Percentiles rank a stretch among this genome's conserved stretches.
These are phyloP conservation scores for Helicocarpus griseus DNA, from an alignment of 2,329 filamentous ascomycete species.

Conservation along the genomic window DNA sequence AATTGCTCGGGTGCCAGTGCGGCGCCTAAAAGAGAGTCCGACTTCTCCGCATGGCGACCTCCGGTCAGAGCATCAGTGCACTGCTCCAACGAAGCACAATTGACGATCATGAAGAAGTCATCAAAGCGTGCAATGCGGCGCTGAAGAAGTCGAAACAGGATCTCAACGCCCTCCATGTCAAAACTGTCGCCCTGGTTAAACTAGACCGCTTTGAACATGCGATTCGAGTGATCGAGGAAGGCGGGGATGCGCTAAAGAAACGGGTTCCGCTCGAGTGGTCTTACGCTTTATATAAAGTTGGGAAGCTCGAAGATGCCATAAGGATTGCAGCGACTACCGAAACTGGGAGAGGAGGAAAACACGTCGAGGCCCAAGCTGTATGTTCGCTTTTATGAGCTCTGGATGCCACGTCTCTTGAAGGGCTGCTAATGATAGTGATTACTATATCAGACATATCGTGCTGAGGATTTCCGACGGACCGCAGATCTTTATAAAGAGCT, in stretches of 20 bases:
- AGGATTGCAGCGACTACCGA: slow-evolving; percentile 37
- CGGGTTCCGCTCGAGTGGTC: slow-evolving; percentile 50
- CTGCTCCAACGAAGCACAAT: slow-evolving; percentile 50
- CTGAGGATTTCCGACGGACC: slow-evolving; percentile 49
- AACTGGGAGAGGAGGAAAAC: slow-evolving; percentile 42
- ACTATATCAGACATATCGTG: slow-evolving; percentile 39
- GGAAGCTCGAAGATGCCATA: slow-evolving; percentile 45
- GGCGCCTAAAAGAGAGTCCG: neutral
- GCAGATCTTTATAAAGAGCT: slow-evolving; percentile 46
- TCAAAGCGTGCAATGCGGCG: slow-evolving; percentile 47
- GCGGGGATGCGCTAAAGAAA: slow-evolving; percentile 45
- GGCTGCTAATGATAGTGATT: slow-evolving; percentile 4
- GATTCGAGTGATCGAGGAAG: slow-evolving; percentile 45
- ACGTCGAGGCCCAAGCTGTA: slow-evolving; percentile 55
- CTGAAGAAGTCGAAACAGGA: slow-evolving; percentile 51
- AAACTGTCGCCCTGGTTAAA: slow-evolving; percentile 51
- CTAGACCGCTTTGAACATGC: slow-evolving; percentile 56
- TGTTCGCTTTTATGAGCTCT: slow-evolving; percentile 15
- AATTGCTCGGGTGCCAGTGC: neutral
- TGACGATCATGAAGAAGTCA: slow-evolving; percentile 53
- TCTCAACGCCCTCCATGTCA: slow-evolving; percentile 47
- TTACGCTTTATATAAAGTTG: slow-evolving; percentile 55
- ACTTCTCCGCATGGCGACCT: slow-evolving; percentile 27
- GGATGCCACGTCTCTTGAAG: neutral
- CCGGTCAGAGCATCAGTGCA: slow-evolving; percentile 41